phyloP scores from a whole-genome alignment of 1,139 yeast genomes.

The Zygosaccharomyces pseudobailii region DNA sequence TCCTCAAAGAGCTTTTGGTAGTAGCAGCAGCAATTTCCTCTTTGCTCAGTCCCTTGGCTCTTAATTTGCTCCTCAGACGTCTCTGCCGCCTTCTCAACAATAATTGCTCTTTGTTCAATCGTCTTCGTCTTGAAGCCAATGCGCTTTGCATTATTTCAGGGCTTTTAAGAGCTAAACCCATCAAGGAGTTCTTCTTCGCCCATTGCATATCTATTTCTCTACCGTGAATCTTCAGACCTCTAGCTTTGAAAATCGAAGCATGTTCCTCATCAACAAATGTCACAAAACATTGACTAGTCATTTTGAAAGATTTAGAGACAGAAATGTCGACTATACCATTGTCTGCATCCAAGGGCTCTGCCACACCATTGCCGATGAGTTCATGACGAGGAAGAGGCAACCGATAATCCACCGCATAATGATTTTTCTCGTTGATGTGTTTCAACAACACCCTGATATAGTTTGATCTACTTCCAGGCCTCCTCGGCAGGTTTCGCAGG shows the following conservation, averaged over 20 bases:
- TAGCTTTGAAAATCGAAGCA: conserved; percentile 49
- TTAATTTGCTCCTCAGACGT: conserved; percentile 23
- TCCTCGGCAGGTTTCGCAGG: conserved; percentile 24
- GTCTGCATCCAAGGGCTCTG: conserved; percentile 17
- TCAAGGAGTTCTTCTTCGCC: conserved; percentile 39
- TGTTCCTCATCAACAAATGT: conserved; percentile 46
- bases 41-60: conserved; percentile 19
- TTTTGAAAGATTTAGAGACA: conserved; percentile 30
- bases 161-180: conserved; percentile 18
- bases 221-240: conserved; percentile 43
- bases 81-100: conserved; percentile 24
- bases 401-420: conserved; percentile 10
- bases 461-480: conserved; percentile 24
- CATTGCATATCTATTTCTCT: conserved; percentile 46
- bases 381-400: conserved; percentile 15
- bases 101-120: conserved; percentile 17
- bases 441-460: conserved; percentile 19
- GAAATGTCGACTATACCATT: conserved; percentile 22
- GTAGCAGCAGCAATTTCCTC: conserved; percentile 9
- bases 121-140: conserved; percentile 18
- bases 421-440: conserved; percentile 19
- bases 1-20: conserved; percentile 15
- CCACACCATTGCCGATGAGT: conserved; percentile 1
- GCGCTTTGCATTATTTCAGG: conserved; percentile 19
- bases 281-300: conserved; percentile 86